Evolutionary conservation across 164 flowering plant species (phyloP), one percentile per base, ranked within the genome.

Genomic region (Protea cynaroides): DNA sequence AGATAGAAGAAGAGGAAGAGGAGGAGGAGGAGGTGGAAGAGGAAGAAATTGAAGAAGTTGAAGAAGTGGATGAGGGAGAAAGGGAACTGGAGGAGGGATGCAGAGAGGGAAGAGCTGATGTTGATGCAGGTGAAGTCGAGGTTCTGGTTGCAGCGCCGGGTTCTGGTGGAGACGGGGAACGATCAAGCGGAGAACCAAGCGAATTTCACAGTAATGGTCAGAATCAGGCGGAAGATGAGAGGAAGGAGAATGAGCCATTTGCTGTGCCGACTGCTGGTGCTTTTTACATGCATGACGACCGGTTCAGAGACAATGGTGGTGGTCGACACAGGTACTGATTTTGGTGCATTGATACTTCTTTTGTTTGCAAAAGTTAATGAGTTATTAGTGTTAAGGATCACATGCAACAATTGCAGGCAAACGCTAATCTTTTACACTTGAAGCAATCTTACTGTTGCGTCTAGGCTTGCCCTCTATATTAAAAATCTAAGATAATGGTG

Each of bases 281-380:
- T 4, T 95, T 95, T 71, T 95, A 95, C 68, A 95, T 95, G 99
- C 99, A 95, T 62, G 99, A 95, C 83, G 97, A 95, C 77, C 72
- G 99, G 40, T 95, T 95, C 71, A 64, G 87, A 56, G 94, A 86
- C 62, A 92, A 61, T 77, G 83, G 83, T 37, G 83, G 82, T 59
- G 95, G 94, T 40, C 83, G 93, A 2, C 74, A 84, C 75, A 90
- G 95, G 95, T 90, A 77, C 18, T 25, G 25, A 29, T 25, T 37
- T 5, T 54, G 23, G 18, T 14, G 53, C 24, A 34, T n/a, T 44
- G 49, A 12, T 29, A 29, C 5, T 29, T 29, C 34, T 29, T 29
- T 29, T 29, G 34, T 29, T 29, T 29, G 5, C 34, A 29, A 29
- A 29, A 29, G 0, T 29, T 29, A 29, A 29, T 29, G 34, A 3